Percentiles rank a stretch among this genome's conserved stretches.
phyloP scores from a whole-genome alignment of 768 basidiomycete species.

The Paxillus ammoniavirescens region DNA sequence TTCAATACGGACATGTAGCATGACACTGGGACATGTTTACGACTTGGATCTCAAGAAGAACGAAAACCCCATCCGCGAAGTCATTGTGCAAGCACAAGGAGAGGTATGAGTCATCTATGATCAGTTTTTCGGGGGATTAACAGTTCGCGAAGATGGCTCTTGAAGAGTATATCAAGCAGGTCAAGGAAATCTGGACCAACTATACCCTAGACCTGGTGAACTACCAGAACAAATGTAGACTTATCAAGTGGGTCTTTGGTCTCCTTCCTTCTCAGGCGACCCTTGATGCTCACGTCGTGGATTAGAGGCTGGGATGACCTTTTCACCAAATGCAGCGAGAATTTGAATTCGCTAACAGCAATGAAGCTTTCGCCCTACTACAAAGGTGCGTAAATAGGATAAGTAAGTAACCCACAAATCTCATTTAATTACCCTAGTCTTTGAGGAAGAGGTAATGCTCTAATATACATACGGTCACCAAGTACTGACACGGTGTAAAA shows the following conservation, averaged over 20 bases:
- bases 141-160: conserved; percentile 72
- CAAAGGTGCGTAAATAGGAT: conserved; percentile 58
- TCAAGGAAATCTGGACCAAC: conserved; percentile 95
- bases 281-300: conserved; percentile 6
- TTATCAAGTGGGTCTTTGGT: conserved; percentile 64
- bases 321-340: conserved; percentile 96
- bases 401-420: background rate
- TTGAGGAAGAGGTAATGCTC: conserved; percentile 74
- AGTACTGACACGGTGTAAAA: conserved; percentile 24
- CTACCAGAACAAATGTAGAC: conserved; percentile 97
- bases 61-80: conserved; percentile 87
- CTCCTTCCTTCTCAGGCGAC: background rate
- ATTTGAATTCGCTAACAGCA: conserved; percentile 90
- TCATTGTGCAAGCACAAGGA: conserved; percentile 96
- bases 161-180: conserved; percentile 94
- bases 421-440: conserved; percentile 47
- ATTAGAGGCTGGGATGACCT: conserved; percentile 93
- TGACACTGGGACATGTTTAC: conserved; percentile 96
- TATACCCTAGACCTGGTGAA: conserved; percentile 96
- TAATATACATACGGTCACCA: background rate
- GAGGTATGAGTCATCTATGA: conserved; percentile 53
- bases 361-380: conserved; percentile 99
- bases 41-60: conserved; percentile 95
- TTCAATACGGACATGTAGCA: conserved; percentile 43
- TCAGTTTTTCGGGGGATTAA: conserved; percentile 6